These are phyloP conservation scores for Pichia sp. DNA, from an alignment of 1,139 yeast genomes.

Conservation along the genomic window DNA sequence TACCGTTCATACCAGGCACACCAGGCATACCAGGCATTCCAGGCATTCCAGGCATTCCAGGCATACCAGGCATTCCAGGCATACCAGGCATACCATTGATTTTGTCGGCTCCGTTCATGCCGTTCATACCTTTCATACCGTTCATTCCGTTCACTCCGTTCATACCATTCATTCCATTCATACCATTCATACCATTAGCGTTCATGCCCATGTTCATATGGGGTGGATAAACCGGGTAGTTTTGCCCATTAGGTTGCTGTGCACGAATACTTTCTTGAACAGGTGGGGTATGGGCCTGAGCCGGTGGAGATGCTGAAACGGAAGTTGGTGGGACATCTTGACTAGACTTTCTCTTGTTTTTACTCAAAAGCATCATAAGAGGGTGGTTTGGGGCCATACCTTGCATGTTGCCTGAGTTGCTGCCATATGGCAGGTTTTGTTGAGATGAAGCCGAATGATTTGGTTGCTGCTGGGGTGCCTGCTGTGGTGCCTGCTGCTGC, in stretches of 20 bases:
- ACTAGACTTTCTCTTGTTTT: constrained; percentile 15
- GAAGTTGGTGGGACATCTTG: background rate
- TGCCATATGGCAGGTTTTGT: constrained; percentile 3
- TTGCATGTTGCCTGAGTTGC: background rate
- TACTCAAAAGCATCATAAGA: constrained; percentile 14
- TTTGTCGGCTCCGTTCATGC: background rate
- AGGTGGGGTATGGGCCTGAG: background rate
- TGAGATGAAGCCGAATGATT: background rate
- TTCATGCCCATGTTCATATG: constrained; percentile 4
- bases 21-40: too few relatives aligned
- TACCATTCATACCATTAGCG: background rate
- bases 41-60: too few relatives aligned
- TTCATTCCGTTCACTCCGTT: background rate
- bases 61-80: background rate
- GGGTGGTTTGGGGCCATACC: constrained; percentile 16
- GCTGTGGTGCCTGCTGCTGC: too few relatives aligned
- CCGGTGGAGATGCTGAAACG: background rate
- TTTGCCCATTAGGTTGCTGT: constrained; percentile 16
- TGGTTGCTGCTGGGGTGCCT: too few relatives aligned
- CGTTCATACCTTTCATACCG: too few relatives aligned
- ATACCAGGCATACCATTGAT: background rate
- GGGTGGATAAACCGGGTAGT: constrained; percentile 6
- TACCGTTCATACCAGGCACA: background rate
- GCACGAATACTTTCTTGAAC: background rate
- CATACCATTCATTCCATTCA: background rate